phyloP scores from a whole-genome alignment of 805 yeast genomes.

The Spencermartinsiella europaea region DNA sequence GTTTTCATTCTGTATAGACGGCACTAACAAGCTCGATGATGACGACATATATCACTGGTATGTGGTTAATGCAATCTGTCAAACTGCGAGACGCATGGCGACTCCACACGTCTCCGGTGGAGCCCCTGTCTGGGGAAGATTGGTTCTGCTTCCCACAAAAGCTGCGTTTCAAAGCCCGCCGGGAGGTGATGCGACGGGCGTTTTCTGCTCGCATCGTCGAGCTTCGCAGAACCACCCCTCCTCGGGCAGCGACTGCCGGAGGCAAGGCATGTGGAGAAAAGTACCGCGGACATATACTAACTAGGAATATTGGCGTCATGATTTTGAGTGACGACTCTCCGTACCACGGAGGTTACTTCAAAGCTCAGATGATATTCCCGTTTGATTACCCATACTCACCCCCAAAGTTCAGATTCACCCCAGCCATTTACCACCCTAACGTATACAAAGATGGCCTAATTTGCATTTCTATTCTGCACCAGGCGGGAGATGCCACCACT shows the following conservation, averaged over 20 bases:
- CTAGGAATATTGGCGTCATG: constrained; percentile 85
- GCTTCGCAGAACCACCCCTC: too few species aligned
- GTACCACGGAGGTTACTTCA: constrained; percentile 91
- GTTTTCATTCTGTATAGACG: too few species aligned
- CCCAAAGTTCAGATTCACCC: constrained; percentile 87
- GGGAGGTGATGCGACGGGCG: too few species aligned
- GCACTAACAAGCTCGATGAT: constrained; percentile 41
- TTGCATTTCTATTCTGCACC: constrained; percentile 89
- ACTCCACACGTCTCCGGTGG: too few species aligned
- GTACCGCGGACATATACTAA: constrained; percentile 4
- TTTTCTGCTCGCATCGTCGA: too few species aligned
- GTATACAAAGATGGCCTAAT: constrained; percentile 90
- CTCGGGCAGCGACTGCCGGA: too few species aligned
- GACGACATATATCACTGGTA: constrained; percentile 54
- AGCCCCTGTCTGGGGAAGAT: too few species aligned
- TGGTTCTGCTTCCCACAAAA: too few species aligned
- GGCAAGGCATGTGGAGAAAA: too few species aligned
- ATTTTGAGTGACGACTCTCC: constrained; percentile 83
- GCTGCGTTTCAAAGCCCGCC: too few species aligned
- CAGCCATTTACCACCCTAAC: constrained; percentile 92
- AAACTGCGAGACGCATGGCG: too few species aligned
- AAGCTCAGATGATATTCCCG: constrained; percentile 92
- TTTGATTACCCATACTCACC: constrained; percentile 87
- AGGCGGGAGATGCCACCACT: constrained; percentile 82
- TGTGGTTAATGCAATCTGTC: too few species aligned